phyloP scores from a whole-genome alignment of 257 asterid genomes.

The Rauvolfia tetraphylla region DNA sequence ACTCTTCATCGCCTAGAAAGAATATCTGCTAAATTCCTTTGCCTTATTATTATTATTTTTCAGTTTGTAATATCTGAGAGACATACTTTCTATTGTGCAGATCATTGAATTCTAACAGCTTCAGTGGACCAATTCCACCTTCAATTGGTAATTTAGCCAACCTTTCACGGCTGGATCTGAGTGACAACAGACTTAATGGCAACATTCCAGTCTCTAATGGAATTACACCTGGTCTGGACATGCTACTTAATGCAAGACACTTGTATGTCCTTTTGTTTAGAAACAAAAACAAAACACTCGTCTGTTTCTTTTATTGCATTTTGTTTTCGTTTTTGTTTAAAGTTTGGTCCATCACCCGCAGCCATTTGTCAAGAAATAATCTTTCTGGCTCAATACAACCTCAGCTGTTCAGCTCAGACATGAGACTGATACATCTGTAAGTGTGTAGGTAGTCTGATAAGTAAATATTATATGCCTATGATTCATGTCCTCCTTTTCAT shows the following conservation, averaged over 20 bases:
- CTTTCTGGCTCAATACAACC: slow-evolving; percentile 62
- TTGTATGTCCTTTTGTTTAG: slow-evolving; percentile 41
- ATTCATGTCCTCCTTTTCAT: not conserved
- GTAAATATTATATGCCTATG: not conserved
- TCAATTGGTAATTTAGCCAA: slow-evolving; percentile 62
- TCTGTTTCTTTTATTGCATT: not conserved
- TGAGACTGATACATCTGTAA: slow-evolving; percentile 76
- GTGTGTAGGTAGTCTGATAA: slow-evolving; percentile 13
- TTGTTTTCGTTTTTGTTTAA: not conserved
- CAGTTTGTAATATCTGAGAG: not conserved
- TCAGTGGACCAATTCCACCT: slow-evolving; percentile 70
- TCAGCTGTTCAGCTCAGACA: slow-evolving; percentile 50
- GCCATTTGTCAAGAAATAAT: slow-evolving; percentile 75
- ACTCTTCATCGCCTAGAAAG: not conserved
- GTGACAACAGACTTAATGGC: slow-evolving; percentile 63
- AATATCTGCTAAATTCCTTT: not conserved
- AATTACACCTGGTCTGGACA: slow-evolving; percentile 58
- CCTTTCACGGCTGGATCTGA: slow-evolving; percentile 86
- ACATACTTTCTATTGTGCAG: slow-evolving; percentile 25
- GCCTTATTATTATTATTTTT: not conserved
- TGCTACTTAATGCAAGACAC: slow-evolving; percentile 56
- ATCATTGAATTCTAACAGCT: slow-evolving; percentile 59
- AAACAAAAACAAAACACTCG: not conserved
- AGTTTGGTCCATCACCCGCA: slow-evolving; percentile 26
- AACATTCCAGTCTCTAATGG: slow-evolving; percentile 62